Conservation (phyloP, 1,284 basidiomycete genomes). For the Gastroboletus turbinatus region DNA sequence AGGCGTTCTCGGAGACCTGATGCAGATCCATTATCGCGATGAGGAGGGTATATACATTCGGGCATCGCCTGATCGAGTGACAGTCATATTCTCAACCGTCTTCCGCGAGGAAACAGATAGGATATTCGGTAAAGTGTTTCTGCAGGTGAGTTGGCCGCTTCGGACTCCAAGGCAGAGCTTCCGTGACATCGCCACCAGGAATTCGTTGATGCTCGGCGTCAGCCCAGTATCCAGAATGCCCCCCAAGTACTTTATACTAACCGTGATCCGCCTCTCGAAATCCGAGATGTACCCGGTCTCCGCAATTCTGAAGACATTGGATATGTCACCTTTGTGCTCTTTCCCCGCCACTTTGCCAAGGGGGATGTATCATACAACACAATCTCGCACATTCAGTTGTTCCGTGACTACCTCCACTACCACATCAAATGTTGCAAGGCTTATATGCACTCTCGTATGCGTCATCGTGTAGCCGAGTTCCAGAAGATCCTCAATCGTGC, state of each 20-base stretch:
- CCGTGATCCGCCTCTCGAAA: conserved; percentile 94
- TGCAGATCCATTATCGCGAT: conserved; percentile 93
- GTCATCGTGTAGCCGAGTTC: conserved; percentile 93
- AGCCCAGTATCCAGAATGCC: conserved; percentile 93
- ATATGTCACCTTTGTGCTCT: conserved; percentile 98
- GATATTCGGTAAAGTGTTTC: conserved; percentile 95
- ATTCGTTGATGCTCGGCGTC: conserved; percentile 95
- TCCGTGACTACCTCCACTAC: conserved; percentile 98
- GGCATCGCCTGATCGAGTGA: conserved; percentile 92
- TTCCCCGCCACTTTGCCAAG: conserved; percentile 92
- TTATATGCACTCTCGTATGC: conserved; percentile 99
- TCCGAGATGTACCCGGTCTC: conserved; percentile 83
- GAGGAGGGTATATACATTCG: conserved; percentile 97
- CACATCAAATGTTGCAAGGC: conserved; percentile 99
- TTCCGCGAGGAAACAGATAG: conserved; percentile 98
- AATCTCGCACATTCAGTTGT: conserved; percentile 95
- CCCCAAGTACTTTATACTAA: conserved; percentile 98
- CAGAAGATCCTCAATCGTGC: conserved; percentile 97
- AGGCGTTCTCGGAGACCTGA: conserved; percentile 76
- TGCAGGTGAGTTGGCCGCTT: conserved; percentile 66
- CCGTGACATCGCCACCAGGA: conserved; percentile 54
- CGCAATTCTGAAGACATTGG: conserved; percentile 89
- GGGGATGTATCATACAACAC: conserved; percentile 75
- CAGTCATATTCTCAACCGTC: conserved; percentile 95
- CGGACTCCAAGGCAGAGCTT: not conserved